Evolutionary conservation across 805 yeast genomes (phyloP), one percentile per base, ranked within the genome.

Genomic region (Candida multigemmis): DNA sequence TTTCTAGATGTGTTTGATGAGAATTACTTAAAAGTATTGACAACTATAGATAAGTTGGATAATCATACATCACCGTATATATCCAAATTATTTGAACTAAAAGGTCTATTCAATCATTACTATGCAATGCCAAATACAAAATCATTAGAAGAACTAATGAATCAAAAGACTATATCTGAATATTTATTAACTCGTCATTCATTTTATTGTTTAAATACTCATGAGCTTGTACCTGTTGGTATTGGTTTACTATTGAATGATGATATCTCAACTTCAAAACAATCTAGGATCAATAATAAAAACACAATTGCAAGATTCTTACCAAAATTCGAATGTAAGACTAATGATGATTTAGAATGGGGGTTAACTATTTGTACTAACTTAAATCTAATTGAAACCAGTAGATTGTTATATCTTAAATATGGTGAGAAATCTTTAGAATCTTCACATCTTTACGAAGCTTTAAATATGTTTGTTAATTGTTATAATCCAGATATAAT

Each of bases 341-440:
- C 77, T 6, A 78, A 76, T 42, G 87, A 80, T 45, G 93, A 81
- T 44, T 62, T 78, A 34, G 91, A 81, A 48, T 81, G 89, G 89
- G 69, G 77, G 23, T 54, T 81, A 27, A 70, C 83, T 3, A 59
- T 81, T 4, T 79, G 89, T 54, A 81, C 86, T 8, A 67, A 76
- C 38, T 59, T 80, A 46, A 71, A 68, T 39, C 47, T 80, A 22
- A 61, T 73, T n/a, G 53, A 64, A 6, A 74, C 81, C 8, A 73
- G 81, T 0, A 63, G 64, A 31, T 57, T 64, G 17, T 56, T 81
- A 3, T 77, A 68, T 47, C 62, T 65, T 30, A 53, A 52, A 12
- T 52, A 66, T 29, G 78, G 75, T 6, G 50, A 55, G 20, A 58
- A 60, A 25, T 60, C 73, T 11, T 52, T 71, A 26, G 56, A 64